phyloP scores from a whole-genome alignment of 345 rosid species.

The Toxicodendron radicans region DNA sequence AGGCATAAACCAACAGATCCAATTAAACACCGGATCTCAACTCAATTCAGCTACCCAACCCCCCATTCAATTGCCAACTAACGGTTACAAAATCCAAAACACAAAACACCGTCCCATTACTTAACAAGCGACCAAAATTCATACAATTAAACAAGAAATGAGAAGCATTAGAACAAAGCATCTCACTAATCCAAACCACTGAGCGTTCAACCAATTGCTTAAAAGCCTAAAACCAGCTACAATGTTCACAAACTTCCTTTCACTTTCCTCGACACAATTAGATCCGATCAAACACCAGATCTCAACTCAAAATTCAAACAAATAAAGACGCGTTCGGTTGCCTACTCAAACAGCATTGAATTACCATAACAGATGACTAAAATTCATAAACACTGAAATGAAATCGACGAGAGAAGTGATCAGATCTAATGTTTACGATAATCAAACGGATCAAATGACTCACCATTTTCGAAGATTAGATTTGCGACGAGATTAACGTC shows the following conservation, averaged over 20 bases:
- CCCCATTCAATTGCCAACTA: not conserved
- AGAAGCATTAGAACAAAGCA: not conserved
- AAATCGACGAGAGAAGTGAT: constrained; percentile 8
- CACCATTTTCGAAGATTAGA: constrained; percentile 17
- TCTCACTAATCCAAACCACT: not conserved
- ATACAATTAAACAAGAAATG: not conserved
- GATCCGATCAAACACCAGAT: constrained; percentile 17
- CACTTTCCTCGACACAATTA: constrained; percentile 3
- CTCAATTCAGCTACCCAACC: not conserved
- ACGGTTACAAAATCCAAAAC: not conserved
- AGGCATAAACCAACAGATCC: not conserved
- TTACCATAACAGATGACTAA: not conserved
- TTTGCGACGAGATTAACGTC: not conserved
- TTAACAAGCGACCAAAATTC: not conserved
- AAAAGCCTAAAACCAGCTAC: not conserved
- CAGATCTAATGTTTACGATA: constrained; percentile 19
- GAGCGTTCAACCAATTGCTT: not conserved
- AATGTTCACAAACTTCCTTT: not conserved
- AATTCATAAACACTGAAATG: not conserved
- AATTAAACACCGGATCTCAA: constrained; percentile 13
- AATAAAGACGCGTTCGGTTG: not conserved
- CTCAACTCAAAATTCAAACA: constrained; percentile 15
- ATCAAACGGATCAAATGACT: constrained; percentile 11
- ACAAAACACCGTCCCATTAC: not conserved
- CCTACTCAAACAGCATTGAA: not conserved